Evolutionary conservation across 176 grass and related monocot genomes (phyloP).

Genomic region (Avena atlantica): DNA sequence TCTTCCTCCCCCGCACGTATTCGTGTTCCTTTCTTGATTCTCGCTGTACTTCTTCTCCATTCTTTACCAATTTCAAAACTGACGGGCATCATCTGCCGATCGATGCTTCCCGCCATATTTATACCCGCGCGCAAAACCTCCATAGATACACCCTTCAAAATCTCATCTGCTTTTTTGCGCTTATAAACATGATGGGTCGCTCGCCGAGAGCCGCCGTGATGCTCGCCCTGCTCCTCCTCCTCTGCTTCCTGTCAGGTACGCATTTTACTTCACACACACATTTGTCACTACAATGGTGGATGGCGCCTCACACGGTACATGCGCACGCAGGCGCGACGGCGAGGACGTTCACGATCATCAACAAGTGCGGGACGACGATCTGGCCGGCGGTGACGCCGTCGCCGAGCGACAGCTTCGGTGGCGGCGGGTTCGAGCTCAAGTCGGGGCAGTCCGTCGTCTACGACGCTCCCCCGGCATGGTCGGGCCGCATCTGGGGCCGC

Average conservation of each 20-base stretch:
- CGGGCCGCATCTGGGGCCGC: constrained; percentile 74
- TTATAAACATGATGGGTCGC: constrained; percentile 19
- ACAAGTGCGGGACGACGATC: constrained; percentile 59
- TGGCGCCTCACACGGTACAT: background rate
- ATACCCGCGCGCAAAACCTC: background rate
- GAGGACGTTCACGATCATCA: constrained; percentile 63
- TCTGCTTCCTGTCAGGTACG: constrained; percentile 52
- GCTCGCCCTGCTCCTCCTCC: constrained; percentile 32
- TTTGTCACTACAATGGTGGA: background rate
- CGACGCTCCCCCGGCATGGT: constrained; percentile 52
- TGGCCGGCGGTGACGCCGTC: constrained; percentile 67
- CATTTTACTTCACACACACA: background rate
- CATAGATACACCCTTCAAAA: background rate
- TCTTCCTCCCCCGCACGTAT: constrained; percentile 18
- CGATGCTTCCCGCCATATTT: constrained; percentile 21
- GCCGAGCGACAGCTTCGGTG: constrained; percentile 54
- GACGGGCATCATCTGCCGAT: background rate
- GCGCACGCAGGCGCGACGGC: background rate
- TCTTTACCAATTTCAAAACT: background rate
- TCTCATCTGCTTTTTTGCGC: background rate
- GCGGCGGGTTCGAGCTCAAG: constrained; percentile 63
- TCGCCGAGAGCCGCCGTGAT: constrained; percentile 17
- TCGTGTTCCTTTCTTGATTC: constrained; percentile 22
- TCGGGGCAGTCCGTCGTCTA: constrained; percentile 61
- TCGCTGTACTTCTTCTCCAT: background rate